Base-by-base conservation (phyloP, 1,284 basidiomycete genomes). In the Austroboletus novae-zelandiae region DNA sequence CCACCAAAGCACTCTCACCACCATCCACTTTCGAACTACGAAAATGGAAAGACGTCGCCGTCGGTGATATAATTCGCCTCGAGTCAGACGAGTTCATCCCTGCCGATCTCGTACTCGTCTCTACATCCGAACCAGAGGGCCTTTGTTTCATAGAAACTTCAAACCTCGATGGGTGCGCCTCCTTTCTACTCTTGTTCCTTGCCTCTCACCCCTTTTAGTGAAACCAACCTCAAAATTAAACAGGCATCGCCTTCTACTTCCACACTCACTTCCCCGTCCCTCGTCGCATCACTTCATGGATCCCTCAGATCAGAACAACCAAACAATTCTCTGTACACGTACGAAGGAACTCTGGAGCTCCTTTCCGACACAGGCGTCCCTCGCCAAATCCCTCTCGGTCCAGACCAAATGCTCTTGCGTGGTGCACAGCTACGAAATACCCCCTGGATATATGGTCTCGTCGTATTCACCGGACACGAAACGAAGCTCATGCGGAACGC, bases 201-300 rank as follows among this genome's bases (percentile, higher is more conserved):
- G 8, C 27, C 13, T 37, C 50, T 56, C 35, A 57, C 17, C 13
- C 37, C 1, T 29, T 31, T n/a, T 2, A 93, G 93, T 23, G 96
- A 99, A 75, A 99, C 97, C 6, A 99, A 99, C 65, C 78, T 99
- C 59, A 99, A 99, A 76, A 98, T 99, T 73, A 98, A 99, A 68
- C 95, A 99, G 72, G 92, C 92, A 1, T 89, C 89, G 15, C 78
- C 91, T 0, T 84, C 91, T 25, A 98, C 95, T 0, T 74, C 91
- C 0, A 64, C 77, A 11, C 76, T 98, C 39, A 94, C 86, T 10
- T 83, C 89, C 1, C 94, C 96, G 0, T 74, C 83, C 14, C 78
- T 87, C 4, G 87, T 93, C 23, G 79, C 80, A 8, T 70, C 83
- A 4, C 76, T 99, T 1, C 84, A 83, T 18, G 97, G 97, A 5